Evolutionary conservation across 2,329 filamentous ascomycete genomes (phyloP).

Genomic region (Penicillium rolfsii): DNA sequence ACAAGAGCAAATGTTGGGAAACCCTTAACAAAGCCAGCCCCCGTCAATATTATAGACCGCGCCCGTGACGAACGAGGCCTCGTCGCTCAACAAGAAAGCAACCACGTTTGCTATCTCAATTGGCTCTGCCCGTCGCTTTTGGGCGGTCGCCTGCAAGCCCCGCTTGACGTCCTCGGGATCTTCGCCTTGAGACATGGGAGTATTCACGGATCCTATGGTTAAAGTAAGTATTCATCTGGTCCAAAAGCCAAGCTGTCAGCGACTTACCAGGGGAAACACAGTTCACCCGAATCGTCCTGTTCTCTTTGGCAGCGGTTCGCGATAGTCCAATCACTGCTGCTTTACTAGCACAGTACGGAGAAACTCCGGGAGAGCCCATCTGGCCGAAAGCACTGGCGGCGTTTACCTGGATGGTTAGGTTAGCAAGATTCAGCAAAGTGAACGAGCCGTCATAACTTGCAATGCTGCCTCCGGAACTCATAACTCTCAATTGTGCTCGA

Average conservation of each 20-base stretch:
- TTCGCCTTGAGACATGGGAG: constrained; percentile 17
- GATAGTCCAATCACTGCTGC: constrained; percentile 51
- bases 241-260: background rate
- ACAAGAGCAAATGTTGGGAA: background rate
- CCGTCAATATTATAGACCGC: constrained; percentile 24
- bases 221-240: background rate
- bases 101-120: constrained; percentile 21
- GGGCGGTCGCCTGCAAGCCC: constrained; percentile 17
- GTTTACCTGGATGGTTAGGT: constrained; percentile 11
- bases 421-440: background rate
- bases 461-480: constrained; percentile 34
- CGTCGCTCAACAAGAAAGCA: constrained; percentile 20
- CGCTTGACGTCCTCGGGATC: constrained; percentile 19
- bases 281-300: constrained; percentile 42
- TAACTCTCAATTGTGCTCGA: constrained; percentile 22
- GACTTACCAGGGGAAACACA: constrained; percentile 19
- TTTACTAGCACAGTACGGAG: constrained; percentile 51
- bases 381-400: constrained; percentile 22
- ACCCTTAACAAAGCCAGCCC: constrained; percentile 16
- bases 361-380: constrained; percentile 19
- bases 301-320: constrained; percentile 43
- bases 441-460: constrained; percentile 32
- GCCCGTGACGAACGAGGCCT: constrained; percentile 19
- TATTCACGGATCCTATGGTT: constrained; percentile 18
- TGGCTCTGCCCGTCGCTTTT: constrained; percentile 19